Conservation (phyloP, 2,329 filamentous ascomycete genomes). For the Hypomyces perniciosus region DNA sequence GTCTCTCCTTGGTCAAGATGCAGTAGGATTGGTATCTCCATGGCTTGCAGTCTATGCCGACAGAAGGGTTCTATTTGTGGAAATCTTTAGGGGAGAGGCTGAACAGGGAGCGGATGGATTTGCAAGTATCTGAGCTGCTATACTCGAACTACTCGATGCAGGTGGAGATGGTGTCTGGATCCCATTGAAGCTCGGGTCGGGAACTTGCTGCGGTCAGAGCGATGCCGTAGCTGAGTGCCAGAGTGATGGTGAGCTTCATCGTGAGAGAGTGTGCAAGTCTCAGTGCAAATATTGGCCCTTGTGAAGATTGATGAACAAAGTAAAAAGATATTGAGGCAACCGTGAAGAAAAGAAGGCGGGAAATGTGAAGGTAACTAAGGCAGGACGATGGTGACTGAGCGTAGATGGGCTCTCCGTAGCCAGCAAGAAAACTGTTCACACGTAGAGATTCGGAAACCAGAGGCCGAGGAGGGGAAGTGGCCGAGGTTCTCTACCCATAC, state of each 20-base stretch:
- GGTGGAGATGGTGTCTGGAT: slow-evolving; percentile 1
- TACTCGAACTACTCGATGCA: slow-evolving; percentile 9
- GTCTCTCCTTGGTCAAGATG: slow-evolving; percentile 8
- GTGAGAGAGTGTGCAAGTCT: neutral
- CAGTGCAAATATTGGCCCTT: neutral
- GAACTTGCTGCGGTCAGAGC: neutral
- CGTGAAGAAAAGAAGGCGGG: neutral
- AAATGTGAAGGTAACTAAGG: neutral
- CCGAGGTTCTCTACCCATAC: neutral
- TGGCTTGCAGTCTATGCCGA: slow-evolving; percentile 11
- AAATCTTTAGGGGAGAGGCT: slow-evolving; percentile 8
- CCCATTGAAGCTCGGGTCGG: neutral
- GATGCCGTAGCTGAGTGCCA: neutral
- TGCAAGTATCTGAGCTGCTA: neutral
- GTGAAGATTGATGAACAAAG: neutral
- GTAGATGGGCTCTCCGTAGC: neutral
- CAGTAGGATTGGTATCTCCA: slow-evolving; percentile 11
- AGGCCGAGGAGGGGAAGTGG: neutral
- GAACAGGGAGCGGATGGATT: neutral
- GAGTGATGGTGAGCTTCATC: neutral
- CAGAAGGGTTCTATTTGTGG: slow-evolving; percentile 11
- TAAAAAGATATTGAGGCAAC: neutral
- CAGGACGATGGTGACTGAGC: neutral
- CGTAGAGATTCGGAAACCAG: neutral
- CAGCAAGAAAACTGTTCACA: neutral